These are phyloP conservation scores for Moesziomyces parantarcticus DNA, from an alignment of 1,284 basidiomycete genomes.

Conservation along the genomic window DNA sequence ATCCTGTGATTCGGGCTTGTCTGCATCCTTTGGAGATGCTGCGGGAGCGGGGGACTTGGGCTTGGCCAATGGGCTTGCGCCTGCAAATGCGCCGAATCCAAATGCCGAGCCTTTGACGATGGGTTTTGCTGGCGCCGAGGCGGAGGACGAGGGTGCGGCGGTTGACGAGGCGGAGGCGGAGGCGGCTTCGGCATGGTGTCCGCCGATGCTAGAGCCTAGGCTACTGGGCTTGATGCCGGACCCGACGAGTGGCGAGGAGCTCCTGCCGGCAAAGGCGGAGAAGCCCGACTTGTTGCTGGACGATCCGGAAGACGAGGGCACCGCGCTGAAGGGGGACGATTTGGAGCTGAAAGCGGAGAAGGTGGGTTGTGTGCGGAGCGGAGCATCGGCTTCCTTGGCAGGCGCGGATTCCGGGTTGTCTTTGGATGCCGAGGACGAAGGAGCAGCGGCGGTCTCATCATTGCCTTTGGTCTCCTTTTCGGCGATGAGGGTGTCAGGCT, in stretches of 20 bases:
- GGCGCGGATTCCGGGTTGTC: background rate
- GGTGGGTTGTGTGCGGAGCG: slow-evolving; percentile 44
- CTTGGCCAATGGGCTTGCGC: slow-evolving; percentile 44
- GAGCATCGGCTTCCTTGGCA: slow-evolving; percentile 11
- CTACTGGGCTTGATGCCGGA: slow-evolving; percentile 45
- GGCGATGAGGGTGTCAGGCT: too few relatives aligned
- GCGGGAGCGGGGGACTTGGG: slow-evolving; percentile 22
- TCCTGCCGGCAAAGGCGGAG: slow-evolving; percentile 26
- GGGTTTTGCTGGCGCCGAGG: slow-evolving; percentile 15
- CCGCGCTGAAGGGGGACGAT: slow-evolving; percentile 46
- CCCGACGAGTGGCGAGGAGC: slow-evolving; percentile 18
- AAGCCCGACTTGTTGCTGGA: slow-evolving; percentile 20
- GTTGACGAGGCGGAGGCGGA: slow-evolving; percentile 17
- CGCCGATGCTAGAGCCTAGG: slow-evolving; percentile 42
- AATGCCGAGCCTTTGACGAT: slow-evolving; percentile 34
- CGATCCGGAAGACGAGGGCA: slow-evolving; percentile 43
- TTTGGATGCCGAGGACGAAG: background rate
- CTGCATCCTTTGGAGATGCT: slow-evolving; percentile 10
- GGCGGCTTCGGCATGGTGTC: slow-evolving; percentile 24
- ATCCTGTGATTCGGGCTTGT: slow-evolving; percentile 5
- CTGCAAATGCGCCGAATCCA: slow-evolving; percentile 59
- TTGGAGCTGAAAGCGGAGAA: slow-evolving; percentile 54
- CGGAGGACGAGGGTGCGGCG: background rate
- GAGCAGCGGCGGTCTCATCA: background rate
- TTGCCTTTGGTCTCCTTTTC: slow-evolving; percentile 2